Base-by-base conservation (phyloP, 257 asterid species). In the Solanum piurae region DNA sequence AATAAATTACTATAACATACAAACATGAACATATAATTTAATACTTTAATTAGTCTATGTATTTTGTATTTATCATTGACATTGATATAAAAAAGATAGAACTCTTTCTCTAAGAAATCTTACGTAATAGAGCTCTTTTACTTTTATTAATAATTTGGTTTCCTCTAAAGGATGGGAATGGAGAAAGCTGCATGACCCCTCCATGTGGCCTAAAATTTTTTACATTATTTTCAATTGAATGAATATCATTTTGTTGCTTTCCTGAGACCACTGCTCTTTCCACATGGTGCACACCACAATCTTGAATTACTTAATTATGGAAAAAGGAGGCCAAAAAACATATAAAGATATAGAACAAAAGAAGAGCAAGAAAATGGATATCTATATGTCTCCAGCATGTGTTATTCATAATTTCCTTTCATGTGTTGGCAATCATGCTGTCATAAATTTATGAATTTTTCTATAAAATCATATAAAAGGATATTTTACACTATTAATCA, bases 121-220 rank as follows among this genome's bases (percentile, higher is more conserved):
- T 46, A 46, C 55, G 55, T 46, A 46, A 46, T 12, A 46, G 55
- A 46, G 13, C 55, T 46, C 55, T 52, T 52, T 52, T 52, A 52
- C n/a, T 68, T 29, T 69, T 76, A 12, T 85, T 75, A 89, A 85
- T 88, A 89, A 76, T 84, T 42, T 42, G 38, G 23, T n/a, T 76
- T 76, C 31, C 13, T 44, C 58, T n/a, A 25, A 44, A 76, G 83
- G 83, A 38, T 76, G 46, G 58, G 58, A 76, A 38, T 76, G 83
- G 58, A 76, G 31, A 38, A 75, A 37, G 29, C 21, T 21, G 20
- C 36, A 16, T 75, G 83, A 38, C 58, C 55, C 83, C 83, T 76
- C 60, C 60, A 40, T 76, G 83, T 76, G 60, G 60, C 60, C 60
- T 38, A 23, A 31, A 23, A 40, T n/a, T 12, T 62, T 77, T 77